Conservation (phyloP, 2,329 filamentous ascomycete species). For the Chrysoporthe deuterocubensis region DNA sequence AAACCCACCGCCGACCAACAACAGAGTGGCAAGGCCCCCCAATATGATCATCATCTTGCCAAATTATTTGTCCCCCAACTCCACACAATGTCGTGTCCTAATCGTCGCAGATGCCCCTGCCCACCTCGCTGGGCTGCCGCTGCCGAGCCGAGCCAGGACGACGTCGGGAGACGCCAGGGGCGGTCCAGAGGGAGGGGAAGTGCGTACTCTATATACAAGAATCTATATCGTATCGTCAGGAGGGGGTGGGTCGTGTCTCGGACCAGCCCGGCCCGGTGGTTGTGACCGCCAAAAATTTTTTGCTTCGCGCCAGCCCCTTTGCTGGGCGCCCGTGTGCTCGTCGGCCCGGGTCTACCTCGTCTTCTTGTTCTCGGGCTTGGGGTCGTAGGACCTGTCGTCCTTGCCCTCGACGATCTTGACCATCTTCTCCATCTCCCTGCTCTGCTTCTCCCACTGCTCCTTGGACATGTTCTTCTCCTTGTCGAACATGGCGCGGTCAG, state of each 20-base stretch:
- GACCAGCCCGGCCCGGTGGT: not conserved
- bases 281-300: not conserved
- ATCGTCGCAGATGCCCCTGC: not conserved
- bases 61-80: not conserved
- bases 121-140: not conserved
- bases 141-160: not conserved
- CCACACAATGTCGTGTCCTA: not conserved
- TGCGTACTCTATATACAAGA: not conserved
- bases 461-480: slow-evolving; percentile 85
- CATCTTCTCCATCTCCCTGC: slow-evolving; percentile 74
- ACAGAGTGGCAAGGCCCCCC: not conserved
- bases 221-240: too few species aligned
- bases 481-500: slow-evolving; percentile 82
- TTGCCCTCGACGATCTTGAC: slow-evolving; percentile 70
- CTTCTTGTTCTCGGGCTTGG: slow-evolving; percentile 51
- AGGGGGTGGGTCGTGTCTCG: not conserved
- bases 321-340: not conserved
- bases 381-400: slow-evolving; percentile 56
- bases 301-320: not conserved
- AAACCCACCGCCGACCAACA: not conserved
- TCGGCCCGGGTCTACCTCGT: slow-evolving; percentile 37
- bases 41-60: not conserved
- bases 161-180: not conserved
- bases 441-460: slow-evolving; percentile 78
- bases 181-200: not conserved